A percentile compares a stretch with the other conserved stretches of the same genome.
These are phyloP conservation scores for Cyberlindnera veronae DNA, from an alignment of 805 yeast species.

Conservation along the genomic window DNA sequence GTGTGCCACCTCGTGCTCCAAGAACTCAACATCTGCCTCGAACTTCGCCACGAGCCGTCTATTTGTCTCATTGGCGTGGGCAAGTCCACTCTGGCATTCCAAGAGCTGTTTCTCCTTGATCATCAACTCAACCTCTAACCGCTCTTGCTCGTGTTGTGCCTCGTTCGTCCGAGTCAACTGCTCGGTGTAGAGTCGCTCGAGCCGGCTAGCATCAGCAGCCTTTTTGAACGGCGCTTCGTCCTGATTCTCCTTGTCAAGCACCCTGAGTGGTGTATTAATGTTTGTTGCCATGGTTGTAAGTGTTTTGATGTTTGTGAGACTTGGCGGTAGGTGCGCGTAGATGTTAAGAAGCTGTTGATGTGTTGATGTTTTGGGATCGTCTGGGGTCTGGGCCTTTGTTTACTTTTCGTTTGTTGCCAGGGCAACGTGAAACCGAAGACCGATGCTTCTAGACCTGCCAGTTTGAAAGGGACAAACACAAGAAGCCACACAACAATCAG, in stretches of 20 bases:
- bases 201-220: background rate
- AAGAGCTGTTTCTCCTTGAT: conserved; percentile 25
- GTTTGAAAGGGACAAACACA: no score
- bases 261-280: background rate
- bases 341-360: no score
- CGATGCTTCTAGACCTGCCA: no score
- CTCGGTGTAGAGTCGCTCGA: conserved; percentile 22
- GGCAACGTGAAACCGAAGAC: no score
- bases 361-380: no score
- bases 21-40: conserved; percentile 14
- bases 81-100: conserved; percentile 9
- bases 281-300: no score
- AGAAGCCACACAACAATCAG: no score
- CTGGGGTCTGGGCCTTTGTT: no score
- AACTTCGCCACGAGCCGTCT: conserved; percentile 13
- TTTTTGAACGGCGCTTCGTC: background rate
- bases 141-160: conserved; percentile 33
- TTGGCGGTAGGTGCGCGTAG: no score
- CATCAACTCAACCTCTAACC: conserved; percentile 32
- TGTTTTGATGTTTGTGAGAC: no score
- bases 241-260: conserved; percentile 2
- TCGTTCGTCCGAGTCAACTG: conserved; percentile 28
- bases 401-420: no score
- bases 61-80: conserved; percentile 13
- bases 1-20: conserved; percentile 16